Base-by-base conservation (phyloP, 257 asterid genomes). In the Scutellaria baicalensis region DNA sequence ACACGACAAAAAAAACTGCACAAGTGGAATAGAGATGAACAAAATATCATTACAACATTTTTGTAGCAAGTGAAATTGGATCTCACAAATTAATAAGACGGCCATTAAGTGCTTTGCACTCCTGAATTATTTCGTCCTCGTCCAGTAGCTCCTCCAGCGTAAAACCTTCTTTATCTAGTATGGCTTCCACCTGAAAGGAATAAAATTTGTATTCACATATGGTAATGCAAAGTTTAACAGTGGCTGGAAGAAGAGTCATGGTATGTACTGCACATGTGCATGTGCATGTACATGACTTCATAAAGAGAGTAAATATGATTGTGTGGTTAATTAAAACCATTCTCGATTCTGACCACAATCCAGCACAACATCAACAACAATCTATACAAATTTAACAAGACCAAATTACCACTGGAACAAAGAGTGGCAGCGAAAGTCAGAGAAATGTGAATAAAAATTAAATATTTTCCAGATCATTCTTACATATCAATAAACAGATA, bases 111-210 rank as follows among this genome's bases (percentile, higher is more conserved):
- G 97, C 90, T 84, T 87, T 93, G 86, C 96, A 90, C 75, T 93
- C 98, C 84, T 93, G 98, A 79, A 90, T 90, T 80, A 90, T 87
- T 71, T 93, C 98, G 75, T 93, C 97, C 84, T 93, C 98, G 12
- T 90, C 98, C 86, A 93, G 76, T 76, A 90, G 89, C 77, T 93
- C 98, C 75, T 86, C 94, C 79, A 90, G 55, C 5, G 94, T 83
- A 63, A 85, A 85, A 49, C 78, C 84, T 39, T 90, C 96, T 75
- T 88, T 93, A 68, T 93, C 98, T 72, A 93, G 78, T 72, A 93
- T 79, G 18, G 89, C 59, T 78, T 90, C 98, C 92, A 93, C 95
- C 98, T 93, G 86, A 83, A 68, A 80, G 40, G 40, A 55, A 23
- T 4, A 55, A 27, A 55, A 27, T 18, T 23, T 23, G 18, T 27